Base-by-base conservation (phyloP, 495 filamentous ascomycete species). In the Daldinia decipiens region DNA sequence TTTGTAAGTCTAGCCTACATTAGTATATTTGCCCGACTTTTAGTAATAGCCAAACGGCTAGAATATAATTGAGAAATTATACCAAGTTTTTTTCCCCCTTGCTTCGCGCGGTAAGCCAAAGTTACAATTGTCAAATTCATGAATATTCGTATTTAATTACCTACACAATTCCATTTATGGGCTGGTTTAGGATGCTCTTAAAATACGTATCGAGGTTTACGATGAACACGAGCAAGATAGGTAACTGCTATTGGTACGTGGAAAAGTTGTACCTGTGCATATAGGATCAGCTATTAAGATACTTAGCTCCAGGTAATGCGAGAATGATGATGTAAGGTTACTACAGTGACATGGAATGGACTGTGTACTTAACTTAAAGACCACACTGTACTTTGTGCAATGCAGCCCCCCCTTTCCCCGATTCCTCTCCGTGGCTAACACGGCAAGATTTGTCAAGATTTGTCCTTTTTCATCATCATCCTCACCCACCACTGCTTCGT, bases 361-460 rank as follows among this genome's bases (percentile, higher is more conserved):
- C 56, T 65, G 56, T 38, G 52, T 61, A 24, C 19, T 3, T 21
- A 24, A 12, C 19, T 5, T 9, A 47, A 26, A 64, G 5, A 55
- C n/a, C 21, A 45, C 38, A 67, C 69, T 59, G 63, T 71, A 40
- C n/a, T 9, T 64, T 53, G 63, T 64, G 32, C 21, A 5, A 31
- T 12, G 40, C 54, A 52, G 26, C 59, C 70, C 63, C 70, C 63
- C 70, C 63, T 67, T 72, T 68, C 32, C 60, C 54, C 43, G 50
- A 73, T 68, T 73, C 65, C 56, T 68, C 43, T 51, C 45, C 27
- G 65, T 73, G 70, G 65, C 62, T 40, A 68, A 15, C 51, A 61
- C 15, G 24, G 38, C 43, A 40, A 53, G 27, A 62, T 73, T 62
- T 62, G 29, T 62, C 43, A 40, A 53, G 27, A 62, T 73, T 62